Percentiles rank a stretch among this genome's conserved stretches.
Evolutionary conservation across 768 basidiomycete species (phyloP).

Genomic region (Xanthoconium stramineum): DNA sequence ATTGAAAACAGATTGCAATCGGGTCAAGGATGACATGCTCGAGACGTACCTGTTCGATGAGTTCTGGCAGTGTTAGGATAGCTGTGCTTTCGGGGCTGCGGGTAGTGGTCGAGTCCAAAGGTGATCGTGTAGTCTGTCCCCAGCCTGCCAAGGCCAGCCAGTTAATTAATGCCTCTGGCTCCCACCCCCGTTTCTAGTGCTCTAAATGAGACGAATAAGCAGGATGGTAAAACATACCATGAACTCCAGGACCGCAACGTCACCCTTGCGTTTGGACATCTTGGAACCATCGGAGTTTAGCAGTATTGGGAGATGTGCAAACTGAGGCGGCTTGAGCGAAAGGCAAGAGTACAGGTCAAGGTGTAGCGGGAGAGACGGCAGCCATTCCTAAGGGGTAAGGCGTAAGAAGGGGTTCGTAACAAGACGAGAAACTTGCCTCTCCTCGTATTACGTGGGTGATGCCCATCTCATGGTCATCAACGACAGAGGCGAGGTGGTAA

Average conservation of each 20-base stretch:
- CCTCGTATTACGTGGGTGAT: slow-evolving; percentile 95
- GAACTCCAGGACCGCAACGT: slow-evolving; percentile 83
- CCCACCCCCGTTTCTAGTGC: slow-evolving; percentile 78
- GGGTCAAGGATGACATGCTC: background rate
- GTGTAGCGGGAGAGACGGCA: slow-evolving; percentile 89
- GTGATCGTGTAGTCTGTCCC: slow-evolving; percentile 53
- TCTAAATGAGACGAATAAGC: background rate
- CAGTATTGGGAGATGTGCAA: slow-evolving; percentile 88
- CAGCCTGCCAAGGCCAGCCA: slow-evolving; percentile 96
- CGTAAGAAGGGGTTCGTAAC: background rate
- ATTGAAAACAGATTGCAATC: background rate
- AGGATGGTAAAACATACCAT: slow-evolving; percentile 48
- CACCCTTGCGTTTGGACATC: slow-evolving; percentile 92
- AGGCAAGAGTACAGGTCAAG: slow-evolving; percentile 84
- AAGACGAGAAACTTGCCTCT: slow-evolving; percentile 52
- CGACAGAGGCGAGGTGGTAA: slow-evolving; percentile 93
- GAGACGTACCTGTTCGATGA: slow-evolving; percentile 56
- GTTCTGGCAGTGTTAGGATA: slow-evolving; percentile 57
- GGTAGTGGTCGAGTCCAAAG: slow-evolving; percentile 23
- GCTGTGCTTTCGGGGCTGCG: slow-evolving; percentile 63
- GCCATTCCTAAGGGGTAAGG: slow-evolving; percentile 73
- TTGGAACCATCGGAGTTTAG: slow-evolving; percentile 89
- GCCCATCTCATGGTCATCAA: slow-evolving; percentile 95
- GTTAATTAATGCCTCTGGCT: slow-evolving; percentile 84
- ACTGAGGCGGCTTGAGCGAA: slow-evolving; percentile 66